Evolutionary conservation across 768 basidiomycete species (phyloP), one percentile per base, ranked within the genome.

Genomic region (Lentinula sp.): DNA sequence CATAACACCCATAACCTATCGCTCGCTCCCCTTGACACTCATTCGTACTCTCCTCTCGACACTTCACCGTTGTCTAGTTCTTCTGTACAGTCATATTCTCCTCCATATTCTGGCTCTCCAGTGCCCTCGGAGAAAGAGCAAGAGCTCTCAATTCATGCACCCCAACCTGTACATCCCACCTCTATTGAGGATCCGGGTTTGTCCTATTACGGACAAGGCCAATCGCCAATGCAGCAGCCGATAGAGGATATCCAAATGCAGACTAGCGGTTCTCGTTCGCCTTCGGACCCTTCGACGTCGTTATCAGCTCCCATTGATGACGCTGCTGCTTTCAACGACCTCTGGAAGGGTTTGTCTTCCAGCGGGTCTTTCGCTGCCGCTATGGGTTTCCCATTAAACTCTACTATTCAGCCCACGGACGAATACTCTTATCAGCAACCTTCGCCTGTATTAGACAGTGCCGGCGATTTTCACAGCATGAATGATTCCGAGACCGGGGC

Each of bases 51-150:
- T 46, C 56, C 40, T 21, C 49, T 52, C 63, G 65, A 21, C 10
- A 55, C 62, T 60, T 61, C 31, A 49, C 54, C 45, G 62, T 64
- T 31, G 57, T 67, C 32, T 65, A 68, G 49, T 65, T 60, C 58
- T 63, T 66, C 60, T 9, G 50, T 42, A 5, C 61, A 65, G 8
- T 62, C 66, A 53, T 40, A 64, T 0, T 79, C 80, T 0, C 77
- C 80, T 1, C 68, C 72, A 5, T 81, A 80, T 65, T 75, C 77
- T 0, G 76, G 76, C 1, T 81, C 80, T 0, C 77, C 78, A 0
- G 67, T 73, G 0, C 72, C 63, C 0, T 42, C 55, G 3, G 55
- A 56, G 18, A 37, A 40, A 56, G 55, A 43, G 69, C 73, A 2
- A 72, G 75, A 13, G 65, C 65, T 51, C 55, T 65, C 31, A 7